Percentiles rank a stretch among this genome's conserved stretches.
Evolutionary conservation across 2,329 filamentous ascomycete genomes (phyloP).

Genomic region (Xylaria sp.): DNA sequence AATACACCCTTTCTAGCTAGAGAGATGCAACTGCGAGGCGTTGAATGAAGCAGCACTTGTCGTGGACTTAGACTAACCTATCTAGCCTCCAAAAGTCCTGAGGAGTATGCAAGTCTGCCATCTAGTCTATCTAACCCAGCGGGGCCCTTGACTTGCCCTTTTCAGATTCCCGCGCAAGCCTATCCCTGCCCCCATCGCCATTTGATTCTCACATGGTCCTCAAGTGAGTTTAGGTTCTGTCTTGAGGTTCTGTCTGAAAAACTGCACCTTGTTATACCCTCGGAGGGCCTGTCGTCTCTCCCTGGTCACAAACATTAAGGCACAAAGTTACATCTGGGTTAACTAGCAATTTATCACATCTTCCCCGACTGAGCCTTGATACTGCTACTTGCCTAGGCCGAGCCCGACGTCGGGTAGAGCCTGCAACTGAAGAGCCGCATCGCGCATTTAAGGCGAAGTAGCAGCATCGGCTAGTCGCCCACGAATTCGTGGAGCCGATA

Average conservation of each 20-base stretch:
- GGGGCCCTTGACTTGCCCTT: slow-evolving; percentile 28
- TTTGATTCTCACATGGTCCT: slow-evolving; percentile 28
- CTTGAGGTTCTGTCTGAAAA: slow-evolving; percentile 8
- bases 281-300: slow-evolving; percentile 19
- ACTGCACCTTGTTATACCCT: slow-evolving; percentile 18
- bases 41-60: slow-evolving; percentile 5
- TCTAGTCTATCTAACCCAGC: slow-evolving; percentile 8
- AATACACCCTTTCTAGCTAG: neutral
- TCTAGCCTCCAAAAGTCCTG: slow-evolving; percentile 12
- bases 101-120: slow-evolving; percentile 23
- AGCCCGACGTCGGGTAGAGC: slow-evolving; percentile 34
- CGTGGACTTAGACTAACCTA: neutral
- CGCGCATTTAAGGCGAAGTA: slow-evolving; percentile 44
- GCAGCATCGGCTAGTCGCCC: slow-evolving; percentile 35
- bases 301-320: slow-evolving; percentile 12
- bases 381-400: slow-evolving; percentile 27
- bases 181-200: slow-evolving; percentile 23
- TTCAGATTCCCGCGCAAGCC: slow-evolving; percentile 23
- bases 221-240: slow-evolving; percentile 9
- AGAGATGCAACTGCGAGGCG: slow-evolving; percentile 2
- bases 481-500: slow-evolving; percentile 37
- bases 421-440: slow-evolving; percentile 44
- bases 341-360: slow-evolving; percentile 16
- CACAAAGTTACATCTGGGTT: slow-evolving; percentile 4
- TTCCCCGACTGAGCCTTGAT: slow-evolving; percentile 25